Evolutionary conservation across 2,329 filamentous ascomycete genomes (phyloP).

Genomic region (Tolypocladium tropicale): DNA sequence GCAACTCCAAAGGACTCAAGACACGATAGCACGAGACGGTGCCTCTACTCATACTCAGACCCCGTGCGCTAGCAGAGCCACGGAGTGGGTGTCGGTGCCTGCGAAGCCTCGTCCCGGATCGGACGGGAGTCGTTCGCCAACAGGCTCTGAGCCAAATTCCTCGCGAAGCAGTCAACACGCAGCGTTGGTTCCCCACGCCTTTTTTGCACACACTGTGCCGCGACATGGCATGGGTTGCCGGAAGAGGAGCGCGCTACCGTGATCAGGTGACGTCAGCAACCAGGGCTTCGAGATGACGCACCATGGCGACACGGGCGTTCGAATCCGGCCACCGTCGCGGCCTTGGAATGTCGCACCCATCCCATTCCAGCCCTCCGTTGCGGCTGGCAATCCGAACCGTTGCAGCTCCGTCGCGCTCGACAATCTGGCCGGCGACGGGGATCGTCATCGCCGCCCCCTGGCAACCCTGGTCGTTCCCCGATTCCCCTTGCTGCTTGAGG

Average conservation of each 20-base stretch:
- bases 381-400: neutral
- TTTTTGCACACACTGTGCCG: neutral
- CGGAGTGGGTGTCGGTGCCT: neutral
- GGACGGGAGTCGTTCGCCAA: neutral
- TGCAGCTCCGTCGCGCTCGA: neutral
- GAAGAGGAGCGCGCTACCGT: neutral
- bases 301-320: neutral
- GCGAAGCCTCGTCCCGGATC: neutral
- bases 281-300: neutral
- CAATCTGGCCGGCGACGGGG: neutral
- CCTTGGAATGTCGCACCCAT: neutral
- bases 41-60: neutral
- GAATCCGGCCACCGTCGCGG: neutral
- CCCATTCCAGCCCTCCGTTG: neutral
- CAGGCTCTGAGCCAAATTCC: neutral
- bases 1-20: neutral
- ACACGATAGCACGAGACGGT: neutral
- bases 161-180: neutral
- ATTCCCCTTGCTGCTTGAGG: neutral
- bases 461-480: no score
- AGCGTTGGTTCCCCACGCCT: neutral
- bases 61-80: no score
- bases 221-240: neutral
- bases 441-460: neutral
- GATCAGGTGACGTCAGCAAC: neutral